These are phyloP conservation scores for Pistacia integerrima DNA, from an alignment of 345 rosid genomes.

Conservation along the genomic window DNA sequence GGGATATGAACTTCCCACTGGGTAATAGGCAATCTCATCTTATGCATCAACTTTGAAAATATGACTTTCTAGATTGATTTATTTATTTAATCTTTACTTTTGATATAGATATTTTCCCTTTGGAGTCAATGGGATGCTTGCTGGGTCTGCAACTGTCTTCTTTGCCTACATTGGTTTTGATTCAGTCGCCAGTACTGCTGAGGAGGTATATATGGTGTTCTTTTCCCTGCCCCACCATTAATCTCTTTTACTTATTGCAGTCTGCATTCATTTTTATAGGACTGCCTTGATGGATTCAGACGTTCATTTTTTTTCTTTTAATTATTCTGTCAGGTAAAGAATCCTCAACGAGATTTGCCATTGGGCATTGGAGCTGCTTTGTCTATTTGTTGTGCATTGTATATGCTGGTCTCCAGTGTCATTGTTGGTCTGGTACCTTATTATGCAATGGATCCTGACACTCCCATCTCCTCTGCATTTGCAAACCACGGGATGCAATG, in stretches of 20 bases:
- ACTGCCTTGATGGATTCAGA: slow-evolving; percentile 10
- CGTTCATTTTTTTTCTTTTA: neutral
- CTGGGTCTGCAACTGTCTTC: slow-evolving; percentile 96
- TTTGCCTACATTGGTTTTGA: slow-evolving; percentile 97
- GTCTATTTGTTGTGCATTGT: slow-evolving; percentile 79
- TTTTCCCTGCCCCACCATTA: neutral
- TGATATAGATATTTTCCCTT: slow-evolving; percentile 75
- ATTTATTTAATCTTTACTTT: slow-evolving; percentile 8
- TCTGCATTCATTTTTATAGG: slow-evolving; percentile 12
- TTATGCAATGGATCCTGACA: slow-evolving; percentile 94
- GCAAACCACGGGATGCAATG: slow-evolving; percentile 88
- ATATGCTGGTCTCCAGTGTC: slow-evolving; percentile 91
- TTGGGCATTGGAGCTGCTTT: slow-evolving; percentile 87
- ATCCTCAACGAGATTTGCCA: slow-evolving; percentile 97
- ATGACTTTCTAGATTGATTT: slow-evolving; percentile 1
- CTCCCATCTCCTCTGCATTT: slow-evolving; percentile 97
- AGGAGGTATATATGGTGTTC: slow-evolving; percentile 62
- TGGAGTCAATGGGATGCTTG: slow-evolving; percentile 96
- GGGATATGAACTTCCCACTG: slow-evolving; percentile 89
- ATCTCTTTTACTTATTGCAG: neutral
- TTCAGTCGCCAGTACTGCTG: slow-evolving; percentile 97
- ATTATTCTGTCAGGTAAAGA: slow-evolving; percentile 70
- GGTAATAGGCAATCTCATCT: slow-evolving; percentile 47
- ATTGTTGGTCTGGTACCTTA: slow-evolving; percentile 96
- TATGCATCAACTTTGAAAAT: slow-evolving; percentile 1